Percentiles rank a stretch among this genome's conserved stretches.
Evolutionary conservation across 2,329 filamentous ascomycete genomes (phyloP).

Genomic region (Bipolaris gigantea): DNA sequence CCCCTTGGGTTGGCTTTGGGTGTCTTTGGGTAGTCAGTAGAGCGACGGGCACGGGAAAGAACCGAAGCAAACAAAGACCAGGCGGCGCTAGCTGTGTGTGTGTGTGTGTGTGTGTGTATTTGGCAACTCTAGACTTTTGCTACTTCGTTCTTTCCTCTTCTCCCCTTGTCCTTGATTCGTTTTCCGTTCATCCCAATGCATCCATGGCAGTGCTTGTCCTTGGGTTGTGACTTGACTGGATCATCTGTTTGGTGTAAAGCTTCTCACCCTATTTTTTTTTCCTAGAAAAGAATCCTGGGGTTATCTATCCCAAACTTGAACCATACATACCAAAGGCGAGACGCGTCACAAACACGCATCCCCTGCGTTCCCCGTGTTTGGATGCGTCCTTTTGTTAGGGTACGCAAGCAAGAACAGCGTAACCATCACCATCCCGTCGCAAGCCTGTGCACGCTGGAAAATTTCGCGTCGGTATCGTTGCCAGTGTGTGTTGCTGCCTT

Average conservation of each 20-base stretch:
- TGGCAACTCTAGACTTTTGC: slow-evolving; percentile 2
- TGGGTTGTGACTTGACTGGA: too few species aligned
- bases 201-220: too few species aligned
- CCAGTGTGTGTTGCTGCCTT: too few species aligned
- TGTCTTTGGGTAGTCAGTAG: neutral
- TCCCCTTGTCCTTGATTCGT: neutral
- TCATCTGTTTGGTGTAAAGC: too few species aligned
- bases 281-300: too few species aligned
- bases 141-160: neutral
- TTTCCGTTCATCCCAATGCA: too few species aligned
- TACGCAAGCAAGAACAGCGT: neutral
- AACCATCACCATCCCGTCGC: too few species aligned
- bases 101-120: slow-evolving; percentile 1
- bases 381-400: neutral
- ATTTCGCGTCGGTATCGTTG: too few species aligned
- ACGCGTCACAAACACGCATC: neutral
- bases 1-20: slow-evolving; percentile 8
- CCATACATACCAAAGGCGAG: neutral
- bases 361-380: neutral
- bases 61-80: neutral
- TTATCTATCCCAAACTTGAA: neutral
- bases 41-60: neutral
- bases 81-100: neutral
- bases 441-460: too few species aligned
- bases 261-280: too few species aligned